These are phyloP conservation scores for Yarrowia bubula DNA, from an alignment of 805 yeast genomes.

Conservation along the genomic window DNA sequence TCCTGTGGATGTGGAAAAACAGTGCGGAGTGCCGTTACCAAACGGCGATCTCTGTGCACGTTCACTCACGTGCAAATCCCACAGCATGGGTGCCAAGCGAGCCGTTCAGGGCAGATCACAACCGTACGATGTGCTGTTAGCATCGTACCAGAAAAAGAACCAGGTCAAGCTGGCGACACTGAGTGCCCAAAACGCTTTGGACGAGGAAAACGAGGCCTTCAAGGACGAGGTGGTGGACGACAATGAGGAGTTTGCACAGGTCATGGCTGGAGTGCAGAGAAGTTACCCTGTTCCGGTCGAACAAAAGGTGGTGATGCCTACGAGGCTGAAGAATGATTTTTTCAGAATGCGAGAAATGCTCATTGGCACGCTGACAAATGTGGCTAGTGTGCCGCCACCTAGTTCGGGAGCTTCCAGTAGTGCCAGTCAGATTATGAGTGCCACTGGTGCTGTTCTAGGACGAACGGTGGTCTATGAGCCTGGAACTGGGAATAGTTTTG, in stretches of 20 bases:
- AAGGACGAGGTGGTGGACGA: conserved; percentile 52
- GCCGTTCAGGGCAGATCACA: conserved; percentile 86
- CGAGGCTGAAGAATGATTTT: conserved; percentile 66
- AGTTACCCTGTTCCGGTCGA: conserved; percentile 84
- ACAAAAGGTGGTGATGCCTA: conserved; percentile 65
- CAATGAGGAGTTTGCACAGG: conserved; percentile 88
- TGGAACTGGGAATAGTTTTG: conserved; percentile 33
- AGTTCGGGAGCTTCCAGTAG: conserved; percentile 9
- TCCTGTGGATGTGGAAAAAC: conserved; percentile 84
- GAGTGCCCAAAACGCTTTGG: conserved; percentile 42
- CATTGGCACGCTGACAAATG: conserved; percentile 62
- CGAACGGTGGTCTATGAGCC: conserved; percentile 39
- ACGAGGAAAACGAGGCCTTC: conserved; percentile 37
- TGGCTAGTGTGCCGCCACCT: not conserved
- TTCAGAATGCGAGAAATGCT: conserved; percentile 91
- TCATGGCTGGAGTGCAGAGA: conserved; percentile 76
- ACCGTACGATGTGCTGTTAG: conserved; percentile 76
- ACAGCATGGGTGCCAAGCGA: conserved; percentile 91
- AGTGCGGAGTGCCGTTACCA: conserved; percentile 87
- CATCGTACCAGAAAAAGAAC: conserved; percentile 83
- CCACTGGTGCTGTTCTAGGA: conserved; percentile 40
- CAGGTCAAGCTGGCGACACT: conserved; percentile 73
- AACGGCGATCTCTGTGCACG: conserved; percentile 88
- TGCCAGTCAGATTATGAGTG: conserved; percentile 36
- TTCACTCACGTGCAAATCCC: conserved; percentile 87